phyloP scores from a whole-genome alignment of 1,284 basidiomycete species.

The Irpex lacteus region DNA sequence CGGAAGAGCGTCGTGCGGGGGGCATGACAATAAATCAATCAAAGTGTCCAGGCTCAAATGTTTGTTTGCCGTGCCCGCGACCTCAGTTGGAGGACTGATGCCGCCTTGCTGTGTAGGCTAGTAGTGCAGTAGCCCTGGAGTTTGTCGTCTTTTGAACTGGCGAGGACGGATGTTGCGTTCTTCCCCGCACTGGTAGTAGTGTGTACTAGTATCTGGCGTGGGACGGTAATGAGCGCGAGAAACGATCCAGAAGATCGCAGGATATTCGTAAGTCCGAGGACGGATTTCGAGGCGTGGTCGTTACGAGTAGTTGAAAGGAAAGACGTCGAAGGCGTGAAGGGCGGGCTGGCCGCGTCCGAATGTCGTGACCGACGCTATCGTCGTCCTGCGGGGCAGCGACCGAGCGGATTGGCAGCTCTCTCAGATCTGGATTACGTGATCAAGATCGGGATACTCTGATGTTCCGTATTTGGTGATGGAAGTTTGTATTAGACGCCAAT shows the following conservation, averaged over 20 bases:
- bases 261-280: not conserved
- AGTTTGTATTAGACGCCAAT: not conserved
- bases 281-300: not conserved
- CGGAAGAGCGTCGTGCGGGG: slow-evolving; percentile 47
- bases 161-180: not conserved
- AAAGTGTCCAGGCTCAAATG: not conserved
- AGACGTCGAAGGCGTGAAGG: slow-evolving; percentile 1
- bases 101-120: not conserved
- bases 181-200: not conserved
- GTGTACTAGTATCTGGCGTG: not conserved
- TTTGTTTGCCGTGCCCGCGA: not conserved
- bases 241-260: not conserved
- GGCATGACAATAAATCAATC: slow-evolving; percentile 19
- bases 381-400: slow-evolving; percentile 8
- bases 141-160: not conserved
- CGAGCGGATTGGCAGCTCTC: not conserved
- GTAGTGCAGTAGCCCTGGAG: not conserved
- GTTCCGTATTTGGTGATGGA: not conserved
- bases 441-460: not conserved
- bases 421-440: not conserved
- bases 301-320: not conserved
- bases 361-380: slow-evolving; percentile 9
- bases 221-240: slow-evolving; percentile 1
- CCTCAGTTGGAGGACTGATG: slow-evolving; percentile 1
- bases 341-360: slow-evolving; percentile 8